A percentile compares a stretch with the other conserved stretches of the same genome.
Evolutionary conservation across 129 eudicot species (phyloP).

Genomic region (Dittrichia graveolens): DNA sequence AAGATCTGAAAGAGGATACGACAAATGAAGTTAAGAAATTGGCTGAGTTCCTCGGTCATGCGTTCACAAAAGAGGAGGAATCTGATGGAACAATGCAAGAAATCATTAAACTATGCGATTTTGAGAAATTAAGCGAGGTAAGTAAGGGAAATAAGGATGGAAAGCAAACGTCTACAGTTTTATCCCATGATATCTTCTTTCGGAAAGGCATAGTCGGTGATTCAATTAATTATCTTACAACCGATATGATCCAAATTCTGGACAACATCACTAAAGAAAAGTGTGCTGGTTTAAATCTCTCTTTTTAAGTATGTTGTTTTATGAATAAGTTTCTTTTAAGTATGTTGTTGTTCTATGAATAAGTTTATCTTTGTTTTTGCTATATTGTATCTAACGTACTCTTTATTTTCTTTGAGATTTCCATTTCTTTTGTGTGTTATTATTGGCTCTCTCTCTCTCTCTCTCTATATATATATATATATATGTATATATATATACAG

Average conservation of each 20-base stretch:
- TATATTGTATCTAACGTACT: too few species aligned
- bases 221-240: constrained; percentile 9
- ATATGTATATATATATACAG: too few species aligned
- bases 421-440: too few species aligned
- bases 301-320: neutral
- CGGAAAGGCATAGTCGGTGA: constrained; percentile 35
- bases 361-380: too few species aligned
- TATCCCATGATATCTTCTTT: neutral
- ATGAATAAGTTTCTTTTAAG: too few species aligned
- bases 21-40: constrained; percentile 20
- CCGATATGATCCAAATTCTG: constrained; percentile 21
- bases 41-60: constrained; percentile 32
- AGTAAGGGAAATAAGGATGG: neutral
- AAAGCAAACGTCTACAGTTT: neutral
- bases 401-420: too few species aligned
- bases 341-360: too few species aligned
- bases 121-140: constrained; percentile 21
- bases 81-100: constrained; percentile 10
- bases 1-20: constrained; percentile 17
- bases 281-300: constrained; percentile 15
- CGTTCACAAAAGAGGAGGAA: constrained; percentile 34
- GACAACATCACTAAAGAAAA: constrained; percentile 28
- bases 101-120: constrained; percentile 23
- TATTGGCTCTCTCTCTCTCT: too few species aligned
- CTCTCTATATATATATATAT: too few species aligned